Base-by-base conservation (phyloP, 164 flowering plant genomes). In the Vitis cinerea region DNA sequence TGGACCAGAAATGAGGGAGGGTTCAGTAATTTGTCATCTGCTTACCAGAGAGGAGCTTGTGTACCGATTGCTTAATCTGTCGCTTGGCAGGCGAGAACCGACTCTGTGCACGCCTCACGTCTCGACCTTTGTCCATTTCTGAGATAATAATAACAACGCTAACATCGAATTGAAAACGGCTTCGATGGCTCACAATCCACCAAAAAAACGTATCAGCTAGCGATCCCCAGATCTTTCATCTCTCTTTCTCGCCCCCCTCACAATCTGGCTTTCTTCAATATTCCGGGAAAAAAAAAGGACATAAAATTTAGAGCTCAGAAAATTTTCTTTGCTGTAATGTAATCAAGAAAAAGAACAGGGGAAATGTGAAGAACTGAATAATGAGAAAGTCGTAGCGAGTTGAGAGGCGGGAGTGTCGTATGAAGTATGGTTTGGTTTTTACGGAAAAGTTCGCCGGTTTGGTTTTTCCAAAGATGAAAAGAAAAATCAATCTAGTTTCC, bases 41-140 rank as follows among this genome's bases (percentile, higher is more conserved):
- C 44, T 71, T 69, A 78, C 78, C 75, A 14, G 75, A 61, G 52
- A 63, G 27, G 55, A 70, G 72, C 66, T 78, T 75, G 66, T 60
- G 78, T 64, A 79, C 71, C 66, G 83, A 81, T 72, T 72, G 77
- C 71, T 74, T 73, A 58, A 53, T 68, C 67, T 70, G 72, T 67
- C 74, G 77, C 65, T 69, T 74, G 8, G 63, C 61, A 37, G 70
- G 61, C 49, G 79, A 75, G 61, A 75, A 68, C 63, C 78, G 79
- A 73, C 73, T 81, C 56, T 75, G 67, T 65, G 78, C 81, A 54
- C 78, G 84, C 71, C 71, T 80, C 82, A 75, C 69, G 71, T 83
- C 85, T 71, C 82, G 77, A 75, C 65, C 62, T 59, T 75, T 84
- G 77, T 86, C 85, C 90, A 82, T 86, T 79, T 83, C 71, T 61